Evolutionary conservation across 768 basidiomycete genomes (phyloP), one percentile per base, ranked within the genome.

Genomic region (Russula earlei): DNA sequence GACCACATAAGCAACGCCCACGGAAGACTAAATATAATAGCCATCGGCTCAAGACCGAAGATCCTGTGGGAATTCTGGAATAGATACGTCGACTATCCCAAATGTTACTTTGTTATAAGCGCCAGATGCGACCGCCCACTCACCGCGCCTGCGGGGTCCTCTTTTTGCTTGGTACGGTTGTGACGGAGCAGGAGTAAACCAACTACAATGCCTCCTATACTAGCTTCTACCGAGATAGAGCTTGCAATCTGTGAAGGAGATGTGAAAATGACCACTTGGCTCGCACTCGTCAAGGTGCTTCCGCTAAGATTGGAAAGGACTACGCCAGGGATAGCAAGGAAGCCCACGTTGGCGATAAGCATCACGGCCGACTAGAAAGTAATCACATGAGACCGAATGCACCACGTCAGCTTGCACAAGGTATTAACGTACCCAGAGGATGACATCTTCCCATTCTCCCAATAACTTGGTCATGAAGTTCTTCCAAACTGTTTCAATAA

Each of bases 301-400:
- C 37, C 42, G 15, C 12, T 53, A 8, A 49, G 22, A 36, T 49
- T 55, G 1, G 53, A 41, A 40, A 54, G 15, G 24, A 56, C 24
- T 1, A 70, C 66, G 19, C 64, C 64, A 5, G 68, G 71, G 14
- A 72, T 67, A 4, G 71, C 68, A 17, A 72, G 63, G 46, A 72
- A 71, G 22, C 68, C 66, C 10, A 72, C 66, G 48, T 70, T 67
- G 3, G 68, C 71, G 2, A 61, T 66, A 1, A 72, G 61, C 62
- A 71, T 58, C 17, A 71, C 68, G 0, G 68, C 69, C 0, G 68
- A 63, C 69, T 46, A 19, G 36, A 14, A 10, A 6, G 7, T 1
- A 25, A 17, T 24, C n/a, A 33, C 20, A 38, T 57, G 19, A 60
- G 34, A 12, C 12, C 8, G 7, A 14, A 24, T 31, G 8, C 19